Percentiles rank a stretch among this genome's conserved stretches.
Conservation (phyloP, 1,284 basidiomycete species). For the Ganoderma lingzhi region DNA sequence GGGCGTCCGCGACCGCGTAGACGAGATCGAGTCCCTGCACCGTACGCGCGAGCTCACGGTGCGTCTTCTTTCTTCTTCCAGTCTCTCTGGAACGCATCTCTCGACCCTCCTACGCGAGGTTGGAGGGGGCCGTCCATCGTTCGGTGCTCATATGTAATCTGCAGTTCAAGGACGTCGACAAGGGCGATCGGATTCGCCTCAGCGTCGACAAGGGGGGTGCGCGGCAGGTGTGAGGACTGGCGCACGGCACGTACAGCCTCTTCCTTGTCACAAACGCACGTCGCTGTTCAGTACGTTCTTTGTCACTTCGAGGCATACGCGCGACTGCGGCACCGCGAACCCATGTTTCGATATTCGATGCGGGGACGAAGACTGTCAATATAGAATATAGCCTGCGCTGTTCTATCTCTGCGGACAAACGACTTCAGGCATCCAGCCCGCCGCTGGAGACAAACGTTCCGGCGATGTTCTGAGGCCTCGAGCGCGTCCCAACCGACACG, state of each 20-base stretch:
- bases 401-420: background rate
- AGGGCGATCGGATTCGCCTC: slow-evolving; percentile 65
- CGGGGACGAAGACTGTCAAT: background rate
- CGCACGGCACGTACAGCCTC: background rate
- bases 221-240: slow-evolving; percentile 32
- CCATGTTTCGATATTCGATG: background rate
- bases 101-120: background rate
- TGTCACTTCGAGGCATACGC: background rate
- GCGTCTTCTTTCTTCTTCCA: slow-evolving; percentile 35
- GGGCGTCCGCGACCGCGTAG: slow-evolving; percentile 75
- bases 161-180: slow-evolving; percentile 72
- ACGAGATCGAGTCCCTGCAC: slow-evolving; percentile 77
- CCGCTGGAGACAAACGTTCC: slow-evolving; percentile 20
- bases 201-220: slow-evolving; percentile 68
- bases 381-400: background rate
- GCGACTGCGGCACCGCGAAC: background rate
- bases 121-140: background rate
- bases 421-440: background rate
- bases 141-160: slow-evolving; percentile 15
- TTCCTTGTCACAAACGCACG: background rate
- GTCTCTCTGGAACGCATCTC: background rate
- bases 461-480: slow-evolving; percentile 23
- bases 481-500: background rate
- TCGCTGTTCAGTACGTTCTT: background rate
- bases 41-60: slow-evolving; percentile 78